phyloP scores from a whole-genome alignment of 176 grass and related monocot species.

The Aegilops tauschii region DNA sequence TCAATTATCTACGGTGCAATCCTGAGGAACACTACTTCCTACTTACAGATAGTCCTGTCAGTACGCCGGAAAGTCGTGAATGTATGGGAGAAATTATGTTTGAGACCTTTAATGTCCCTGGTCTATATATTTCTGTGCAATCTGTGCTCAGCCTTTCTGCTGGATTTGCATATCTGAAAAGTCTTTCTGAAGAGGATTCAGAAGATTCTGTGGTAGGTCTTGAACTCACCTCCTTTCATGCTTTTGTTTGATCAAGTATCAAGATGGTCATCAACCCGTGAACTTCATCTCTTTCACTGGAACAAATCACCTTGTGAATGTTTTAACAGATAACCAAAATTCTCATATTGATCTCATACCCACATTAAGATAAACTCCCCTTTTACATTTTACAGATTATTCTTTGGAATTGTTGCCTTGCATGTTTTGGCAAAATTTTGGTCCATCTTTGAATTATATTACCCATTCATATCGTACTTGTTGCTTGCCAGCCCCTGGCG shows the following conservation, averaged over 20 bases:
- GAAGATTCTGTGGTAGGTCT: conserved; percentile 50
- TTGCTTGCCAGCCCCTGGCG: conserved; percentile 12
- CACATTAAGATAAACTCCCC: not conserved
- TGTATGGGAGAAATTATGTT: conserved; percentile 98
- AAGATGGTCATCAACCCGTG: not conserved
- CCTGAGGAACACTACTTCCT: conserved; percentile 97
- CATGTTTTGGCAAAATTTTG: not conserved
- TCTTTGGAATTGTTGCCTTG: not conserved
- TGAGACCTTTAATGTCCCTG: conserved; percentile 96
- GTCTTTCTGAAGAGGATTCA: conserved; percentile 50
- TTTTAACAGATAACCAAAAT: not conserved
- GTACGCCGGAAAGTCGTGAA: conserved; percentile 92
- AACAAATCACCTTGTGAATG: not conserved
- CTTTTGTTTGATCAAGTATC: conserved; percentile 20
- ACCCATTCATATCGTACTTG: not conserved
- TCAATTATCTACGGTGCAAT: conserved; percentile 88
- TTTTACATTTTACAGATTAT: not conserved
- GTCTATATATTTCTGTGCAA: conserved; percentile 89
- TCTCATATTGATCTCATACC: not conserved
- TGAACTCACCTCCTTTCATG: conserved; percentile 6
- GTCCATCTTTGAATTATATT: not conserved
- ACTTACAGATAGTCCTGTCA: conserved; percentile 83
- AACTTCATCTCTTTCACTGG: not conserved
- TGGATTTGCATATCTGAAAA: conserved; percentile 63
- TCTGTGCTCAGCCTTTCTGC: conserved; percentile 92